Evolutionary conservation across 345 rosid species (phyloP).

Genomic region (Populus euphratica): DNA sequence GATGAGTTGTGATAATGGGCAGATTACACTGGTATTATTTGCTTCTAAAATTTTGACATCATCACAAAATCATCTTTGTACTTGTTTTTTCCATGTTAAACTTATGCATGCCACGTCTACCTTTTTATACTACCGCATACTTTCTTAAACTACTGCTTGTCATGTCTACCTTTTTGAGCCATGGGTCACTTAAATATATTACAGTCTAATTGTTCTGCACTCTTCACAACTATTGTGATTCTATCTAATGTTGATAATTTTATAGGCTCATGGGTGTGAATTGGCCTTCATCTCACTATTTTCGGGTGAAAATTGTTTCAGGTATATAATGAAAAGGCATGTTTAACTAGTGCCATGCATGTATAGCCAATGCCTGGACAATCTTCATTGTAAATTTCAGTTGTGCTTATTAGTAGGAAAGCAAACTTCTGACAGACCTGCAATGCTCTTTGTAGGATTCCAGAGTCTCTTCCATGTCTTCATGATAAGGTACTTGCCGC

Average conservation of each 20-base stretch:
- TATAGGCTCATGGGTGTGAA: slow-evolving; percentile 73
- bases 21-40: slow-evolving; percentile 59
- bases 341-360: not conserved
- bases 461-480: slow-evolving; percentile 24
- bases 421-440: slow-evolving; percentile 6
- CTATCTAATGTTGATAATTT: slow-evolving; percentile 3
- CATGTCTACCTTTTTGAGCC: not conserved
- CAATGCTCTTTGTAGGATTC: slow-evolving; percentile 13
- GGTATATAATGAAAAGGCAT: slow-evolving; percentile 30
- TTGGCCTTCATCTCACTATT: slow-evolving; percentile 61
- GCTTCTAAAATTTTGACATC: not conserved
- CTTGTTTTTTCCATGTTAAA: not conserved
- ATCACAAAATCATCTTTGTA: not conserved
- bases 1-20: slow-evolving; percentile 54
- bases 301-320: slow-evolving; percentile 51
- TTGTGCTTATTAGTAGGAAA: not conserved
- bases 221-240: not conserved
- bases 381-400: not conserved
- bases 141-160: no score
- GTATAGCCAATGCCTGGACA: not conserved
- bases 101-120: no score
- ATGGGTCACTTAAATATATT: not conserved
- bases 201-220: not conserved
- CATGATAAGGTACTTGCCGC: slow-evolving; percentile 31
- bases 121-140: no score